These are phyloP conservation scores for Verbena officinalis DNA, from an alignment of 257 asterid species.

Conservation along the genomic window DNA sequence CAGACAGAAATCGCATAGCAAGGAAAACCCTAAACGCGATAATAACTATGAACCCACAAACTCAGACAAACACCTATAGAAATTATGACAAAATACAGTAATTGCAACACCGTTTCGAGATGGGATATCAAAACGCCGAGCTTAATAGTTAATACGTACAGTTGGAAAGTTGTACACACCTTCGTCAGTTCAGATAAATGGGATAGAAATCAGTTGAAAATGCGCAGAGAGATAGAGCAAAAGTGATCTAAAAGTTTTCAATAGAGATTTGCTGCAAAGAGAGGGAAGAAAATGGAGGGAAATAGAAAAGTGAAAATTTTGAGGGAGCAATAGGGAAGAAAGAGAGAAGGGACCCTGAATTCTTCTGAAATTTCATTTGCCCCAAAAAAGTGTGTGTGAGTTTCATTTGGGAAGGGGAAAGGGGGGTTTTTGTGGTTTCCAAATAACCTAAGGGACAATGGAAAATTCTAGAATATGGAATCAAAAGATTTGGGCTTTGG, in stretches of 20 bases:
- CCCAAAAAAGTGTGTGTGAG: constrained; percentile 27
- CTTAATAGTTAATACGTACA: background rate
- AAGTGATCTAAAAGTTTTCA: background rate
- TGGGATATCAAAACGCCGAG: background rate
- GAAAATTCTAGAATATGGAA: constrained; percentile 22
- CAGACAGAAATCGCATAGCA: constrained; percentile 15
- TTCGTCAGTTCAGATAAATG: background rate
- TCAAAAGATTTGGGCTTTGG: constrained; percentile 20
- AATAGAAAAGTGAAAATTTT: constrained; percentile 24
- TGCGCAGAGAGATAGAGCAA: background rate
- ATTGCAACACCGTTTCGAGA: constrained; percentile 12
- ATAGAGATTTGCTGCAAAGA: constrained; percentile 11
- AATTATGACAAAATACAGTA: constrained; percentile 2
- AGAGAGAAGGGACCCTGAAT: constrained; percentile 38
- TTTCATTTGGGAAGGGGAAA: constrained; percentile 29
- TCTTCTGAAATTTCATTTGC: constrained; percentile 45
- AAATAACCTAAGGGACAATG: constrained; percentile 11
- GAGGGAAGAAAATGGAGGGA: constrained; percentile 53
- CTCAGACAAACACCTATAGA: background rate
- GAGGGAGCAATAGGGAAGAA: constrained; percentile 24
- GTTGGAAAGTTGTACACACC: constrained; percentile 27
- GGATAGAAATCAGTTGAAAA: constrained; percentile 18
- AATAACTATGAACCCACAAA: constrained; percentile 1
- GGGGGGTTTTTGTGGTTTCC: constrained; percentile 5
- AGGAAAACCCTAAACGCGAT: constrained; percentile 30